Evolutionary conservation across 2,329 filamentous ascomycete species (phyloP), one percentile per base, ranked within the genome.

Genomic region (Trichoderma sp.): DNA sequence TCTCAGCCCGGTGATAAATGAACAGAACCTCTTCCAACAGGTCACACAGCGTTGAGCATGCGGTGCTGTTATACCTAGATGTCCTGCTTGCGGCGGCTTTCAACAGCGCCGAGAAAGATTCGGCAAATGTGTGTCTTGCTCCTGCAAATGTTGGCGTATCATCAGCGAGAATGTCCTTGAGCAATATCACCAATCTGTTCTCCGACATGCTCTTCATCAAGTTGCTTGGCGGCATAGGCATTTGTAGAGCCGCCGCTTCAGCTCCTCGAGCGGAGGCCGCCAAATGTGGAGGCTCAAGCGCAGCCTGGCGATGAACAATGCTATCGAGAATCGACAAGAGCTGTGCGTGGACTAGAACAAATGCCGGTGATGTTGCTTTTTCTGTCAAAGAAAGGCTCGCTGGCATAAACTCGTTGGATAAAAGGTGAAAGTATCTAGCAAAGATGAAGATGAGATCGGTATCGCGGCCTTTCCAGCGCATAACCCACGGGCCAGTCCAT

Each of bases 371-470:
- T 60, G 91, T 83, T 5, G 85, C 86, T 74, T 87, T 88, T 69
- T 88, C 85, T 0, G 80, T 74, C 19, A 88, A 77, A 2, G 87
- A 82, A 35, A 89, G 76, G 4, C 82, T 82, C 0, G 80, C 74
- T 0, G 90, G 89, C 73, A 92, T 83, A 73, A 92, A 91, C 70
- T 96, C 92, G 52, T 92, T 88, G 4, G 90, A 86, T 3, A 97
- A 83, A 24, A 95, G 86, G 78, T 95, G 92, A 74, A 92, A 96
- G 77, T 96, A 91, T 79, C 97, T 97, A 81, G 90, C 88, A 76
- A 97, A 97, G 56, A 96, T 91, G 80, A 95, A 97, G 77, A 97
- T 93, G 40, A 97, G 83, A 76, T 97, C 94, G 4, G 92, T 96
- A 74, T 97, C 94, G 2, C 89, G 88, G 16, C 94, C 94, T 71